phyloP scores from a whole-genome alignment of 2,329 filamentous ascomycete genomes.

The Aureobasidium sp. region DNA sequence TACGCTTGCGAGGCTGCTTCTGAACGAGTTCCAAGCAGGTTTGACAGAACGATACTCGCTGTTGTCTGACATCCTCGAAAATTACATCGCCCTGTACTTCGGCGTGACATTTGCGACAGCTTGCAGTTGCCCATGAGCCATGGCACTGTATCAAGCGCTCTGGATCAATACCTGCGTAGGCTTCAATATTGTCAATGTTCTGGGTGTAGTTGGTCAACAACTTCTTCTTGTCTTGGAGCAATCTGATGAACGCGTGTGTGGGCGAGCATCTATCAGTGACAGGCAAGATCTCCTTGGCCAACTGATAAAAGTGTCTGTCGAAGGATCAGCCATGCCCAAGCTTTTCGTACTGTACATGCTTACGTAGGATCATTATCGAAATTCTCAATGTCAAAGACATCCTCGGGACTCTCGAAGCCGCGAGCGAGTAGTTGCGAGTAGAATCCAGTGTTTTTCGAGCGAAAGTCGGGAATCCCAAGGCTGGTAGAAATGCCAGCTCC shows the following conservation, averaged over 20 bases:
- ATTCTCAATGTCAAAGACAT: constrained; percentile 85
- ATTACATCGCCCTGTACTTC: constrained; percentile 69
- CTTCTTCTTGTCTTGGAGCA: constrained; percentile 81
- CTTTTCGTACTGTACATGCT: background rate
- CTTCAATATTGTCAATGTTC: constrained; percentile 94
- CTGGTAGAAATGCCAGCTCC: constrained; percentile 96
- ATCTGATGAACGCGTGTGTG: constrained; percentile 86
- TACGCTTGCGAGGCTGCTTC: constrained; percentile 27
- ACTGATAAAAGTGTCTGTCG: constrained; percentile 70
- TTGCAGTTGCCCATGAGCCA: constrained; percentile 88
- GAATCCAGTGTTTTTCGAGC: constrained; percentile 85
- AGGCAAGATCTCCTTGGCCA: constrained; percentile 86
- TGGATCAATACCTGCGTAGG: constrained; percentile 70
- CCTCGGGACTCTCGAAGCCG: constrained; percentile 76
- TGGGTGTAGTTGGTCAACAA: constrained; percentile 96
- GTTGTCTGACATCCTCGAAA: constrained; percentile 69
- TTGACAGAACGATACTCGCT: constrained; percentile 70
- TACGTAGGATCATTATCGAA: constrained; percentile 73
- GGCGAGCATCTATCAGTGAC: constrained; percentile 69
- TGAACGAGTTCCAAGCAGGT: constrained; percentile 55
- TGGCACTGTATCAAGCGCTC: constrained; percentile 93
- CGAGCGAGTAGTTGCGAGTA: constrained; percentile 78
- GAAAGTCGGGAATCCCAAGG: constrained; percentile 93
- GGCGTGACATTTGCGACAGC: constrained; percentile 74
- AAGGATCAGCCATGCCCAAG: background rate